Evolutionary conservation across 441 rosid species (phyloP).

Genomic region (Sinapis alba): DNA sequence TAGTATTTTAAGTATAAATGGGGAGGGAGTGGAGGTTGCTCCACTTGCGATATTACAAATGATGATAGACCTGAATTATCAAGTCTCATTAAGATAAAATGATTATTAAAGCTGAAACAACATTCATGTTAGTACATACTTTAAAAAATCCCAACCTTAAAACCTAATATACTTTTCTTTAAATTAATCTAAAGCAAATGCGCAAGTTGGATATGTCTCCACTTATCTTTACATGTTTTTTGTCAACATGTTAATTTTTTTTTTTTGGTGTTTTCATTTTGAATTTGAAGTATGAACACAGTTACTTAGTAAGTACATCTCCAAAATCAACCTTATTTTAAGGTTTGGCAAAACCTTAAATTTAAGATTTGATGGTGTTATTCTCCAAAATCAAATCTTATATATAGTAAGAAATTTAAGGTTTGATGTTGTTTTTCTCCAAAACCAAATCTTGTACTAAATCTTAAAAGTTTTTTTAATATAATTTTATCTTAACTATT

Average conservation of each 20-base stretch:
- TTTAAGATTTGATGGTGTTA: too few relatives aligned
- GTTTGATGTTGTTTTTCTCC: too few relatives aligned
- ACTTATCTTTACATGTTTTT: slow-evolving; percentile 36
- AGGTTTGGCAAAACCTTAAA: too few relatives aligned
- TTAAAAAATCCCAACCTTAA: slow-evolving; percentile 33
- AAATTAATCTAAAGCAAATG: slow-evolving; percentile 34
- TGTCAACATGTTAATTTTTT: slow-evolving; percentile 24
- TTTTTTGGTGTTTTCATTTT: slow-evolving; percentile 21
- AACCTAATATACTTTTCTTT: slow-evolving; percentile 36
- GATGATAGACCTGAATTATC: slow-evolving; percentile 36
- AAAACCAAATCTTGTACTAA: too few relatives aligned
- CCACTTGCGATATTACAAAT: slow-evolving; percentile 42
- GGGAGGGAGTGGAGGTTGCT: slow-evolving; percentile 28
- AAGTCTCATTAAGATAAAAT: slow-evolving; percentile 29
- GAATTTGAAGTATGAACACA: slow-evolving; percentile 28
- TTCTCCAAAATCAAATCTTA: too few relatives aligned
- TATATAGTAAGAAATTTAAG: too few relatives aligned
- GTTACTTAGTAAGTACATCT: slow-evolving; percentile 16
- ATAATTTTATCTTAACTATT: too few relatives aligned
- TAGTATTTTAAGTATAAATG: slow-evolving; percentile 12
- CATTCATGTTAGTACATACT: slow-evolving; percentile 15
- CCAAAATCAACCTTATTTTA: too few relatives aligned
- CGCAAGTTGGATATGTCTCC: slow-evolving; percentile 43
- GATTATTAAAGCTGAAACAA: slow-evolving; percentile 36
- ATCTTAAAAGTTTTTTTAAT: too few relatives aligned